phyloP scores from a whole-genome alignment of 441 rosid species.

The Gossypium davidsonii region DNA sequence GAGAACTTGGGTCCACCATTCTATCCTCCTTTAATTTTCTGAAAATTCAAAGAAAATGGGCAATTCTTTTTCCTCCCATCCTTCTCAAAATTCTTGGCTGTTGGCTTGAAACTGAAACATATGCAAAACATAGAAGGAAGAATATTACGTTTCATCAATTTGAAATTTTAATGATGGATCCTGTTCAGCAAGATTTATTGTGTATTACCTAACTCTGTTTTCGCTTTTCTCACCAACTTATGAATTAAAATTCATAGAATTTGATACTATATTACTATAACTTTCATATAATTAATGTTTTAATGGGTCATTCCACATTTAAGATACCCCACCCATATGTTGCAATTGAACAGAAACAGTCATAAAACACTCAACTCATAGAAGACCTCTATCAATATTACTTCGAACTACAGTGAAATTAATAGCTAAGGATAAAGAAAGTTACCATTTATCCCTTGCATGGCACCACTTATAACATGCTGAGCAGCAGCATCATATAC shows the following conservation, averaged over 20 bases:
- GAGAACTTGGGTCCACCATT: not conserved
- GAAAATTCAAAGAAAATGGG: not conserved
- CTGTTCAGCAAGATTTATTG: not conserved
- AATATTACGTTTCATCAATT: not conserved
- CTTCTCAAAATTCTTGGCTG: not conserved
- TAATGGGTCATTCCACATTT: not conserved
- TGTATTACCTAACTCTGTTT: not conserved
- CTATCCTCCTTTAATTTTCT: not conserved
- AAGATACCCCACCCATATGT: not conserved
- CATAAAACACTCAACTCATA: not conserved
- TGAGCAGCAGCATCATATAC: conserved; percentile 90
- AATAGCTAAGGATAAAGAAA: conserved; percentile 7
- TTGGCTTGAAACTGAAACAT: not conserved
- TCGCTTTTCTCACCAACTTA: not conserved
- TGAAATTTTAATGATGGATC: not conserved
- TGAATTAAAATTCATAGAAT: not conserved
- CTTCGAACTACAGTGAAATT: not conserved
- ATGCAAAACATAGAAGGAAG: not conserved
- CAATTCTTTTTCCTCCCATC: not conserved
- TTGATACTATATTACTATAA: not conserved
- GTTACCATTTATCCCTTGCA: conserved; percentile 87
- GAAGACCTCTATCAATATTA: not conserved
- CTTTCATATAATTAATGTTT: not conserved
- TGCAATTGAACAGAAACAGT: not conserved
- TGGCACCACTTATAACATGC: conserved; percentile 74